Evolutionary conservation across 257 asterid species (phyloP).

Genomic region (Solanum etuberosum): DNA sequence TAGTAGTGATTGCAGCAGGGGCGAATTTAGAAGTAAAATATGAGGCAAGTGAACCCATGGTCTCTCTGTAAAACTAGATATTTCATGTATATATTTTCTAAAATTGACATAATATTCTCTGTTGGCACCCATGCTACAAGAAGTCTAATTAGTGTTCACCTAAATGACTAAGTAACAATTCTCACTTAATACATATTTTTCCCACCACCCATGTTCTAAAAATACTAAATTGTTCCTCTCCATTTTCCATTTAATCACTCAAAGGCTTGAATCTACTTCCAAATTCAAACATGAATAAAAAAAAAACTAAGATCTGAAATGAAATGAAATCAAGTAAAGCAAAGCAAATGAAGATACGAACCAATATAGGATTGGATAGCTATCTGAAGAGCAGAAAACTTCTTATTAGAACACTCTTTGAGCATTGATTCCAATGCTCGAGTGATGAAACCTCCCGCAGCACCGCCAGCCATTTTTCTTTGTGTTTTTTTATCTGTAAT

Average conservation of each 20-base stretch:
- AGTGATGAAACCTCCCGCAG: constrained; percentile 93
- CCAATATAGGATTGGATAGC: constrained; percentile 74
- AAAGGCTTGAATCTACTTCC: neutral
- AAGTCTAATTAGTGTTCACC: neutral
- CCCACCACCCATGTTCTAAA: neutral
- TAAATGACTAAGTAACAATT: neutral
- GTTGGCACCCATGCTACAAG: neutral
- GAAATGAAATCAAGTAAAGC: neutral
- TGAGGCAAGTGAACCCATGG: neutral
- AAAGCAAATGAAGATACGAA: constrained; percentile 7
- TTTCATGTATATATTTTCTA: too few relatives aligned
- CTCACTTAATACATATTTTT: neutral
- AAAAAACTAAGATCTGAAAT: neutral
- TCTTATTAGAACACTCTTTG: constrained; percentile 74
- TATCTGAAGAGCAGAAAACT: constrained; percentile 48
- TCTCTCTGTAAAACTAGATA: neutral
- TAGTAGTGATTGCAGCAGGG: neutral
- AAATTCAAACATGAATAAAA: neutral
- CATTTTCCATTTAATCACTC: neutral
- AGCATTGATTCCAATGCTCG: constrained; percentile 96
- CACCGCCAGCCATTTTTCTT: constrained; percentile 65
- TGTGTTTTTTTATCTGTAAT: neutral
- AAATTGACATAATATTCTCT: too few relatives aligned
- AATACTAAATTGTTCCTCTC: neutral
- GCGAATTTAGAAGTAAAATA: too few relatives aligned